Percentiles rank a stretch among this genome's conserved stretches.
These are phyloP conservation scores for Fusarium acutatum DNA, from an alignment of 2,329 filamentous ascomycete species.

Conservation along the genomic window DNA sequence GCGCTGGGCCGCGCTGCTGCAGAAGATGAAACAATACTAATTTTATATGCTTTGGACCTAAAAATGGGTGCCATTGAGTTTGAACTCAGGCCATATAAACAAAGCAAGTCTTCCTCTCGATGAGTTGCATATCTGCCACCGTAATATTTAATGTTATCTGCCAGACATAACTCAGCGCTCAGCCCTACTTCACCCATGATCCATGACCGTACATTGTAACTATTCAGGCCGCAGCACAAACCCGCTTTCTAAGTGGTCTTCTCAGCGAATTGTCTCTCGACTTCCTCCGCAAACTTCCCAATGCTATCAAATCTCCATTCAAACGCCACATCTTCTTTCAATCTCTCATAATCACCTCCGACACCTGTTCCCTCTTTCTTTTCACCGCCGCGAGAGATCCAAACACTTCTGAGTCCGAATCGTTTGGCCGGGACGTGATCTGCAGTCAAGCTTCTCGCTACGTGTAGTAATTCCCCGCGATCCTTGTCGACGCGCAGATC, in stretches of 20 bases:
- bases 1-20: background rate
- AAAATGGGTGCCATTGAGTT: background rate
- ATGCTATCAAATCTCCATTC: slow-evolving; percentile 20
- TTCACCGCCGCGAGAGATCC: slow-evolving; percentile 9
- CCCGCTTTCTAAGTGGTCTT: background rate
- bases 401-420: slow-evolving; percentile 1
- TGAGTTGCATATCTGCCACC: background rate
- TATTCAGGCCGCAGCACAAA: background rate
- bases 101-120: background rate
- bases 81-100: background rate
- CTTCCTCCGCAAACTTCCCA: slow-evolving; percentile 10
- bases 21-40: slow-evolving; percentile 3
- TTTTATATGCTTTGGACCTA: background rate
- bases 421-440: slow-evolving; percentile 16
- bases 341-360: slow-evolving; percentile 6
- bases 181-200: background rate
- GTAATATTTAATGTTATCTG: background rate
- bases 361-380: slow-evolving; percentile 3
- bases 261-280: slow-evolving; percentile 5
- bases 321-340: background rate
- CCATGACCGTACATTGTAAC: background rate
- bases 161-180: background rate
- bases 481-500: slow-evolving; percentile 10
- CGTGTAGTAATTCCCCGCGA: background rate
- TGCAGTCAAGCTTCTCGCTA: slow-evolving; percentile 20